A percentile compares a stretch with the other conserved stretches of the same genome.
Evolutionary conservation across 2,329 filamentous ascomycete genomes (phyloP).

Genomic region (Colletotrichum noveboracense): DNA sequence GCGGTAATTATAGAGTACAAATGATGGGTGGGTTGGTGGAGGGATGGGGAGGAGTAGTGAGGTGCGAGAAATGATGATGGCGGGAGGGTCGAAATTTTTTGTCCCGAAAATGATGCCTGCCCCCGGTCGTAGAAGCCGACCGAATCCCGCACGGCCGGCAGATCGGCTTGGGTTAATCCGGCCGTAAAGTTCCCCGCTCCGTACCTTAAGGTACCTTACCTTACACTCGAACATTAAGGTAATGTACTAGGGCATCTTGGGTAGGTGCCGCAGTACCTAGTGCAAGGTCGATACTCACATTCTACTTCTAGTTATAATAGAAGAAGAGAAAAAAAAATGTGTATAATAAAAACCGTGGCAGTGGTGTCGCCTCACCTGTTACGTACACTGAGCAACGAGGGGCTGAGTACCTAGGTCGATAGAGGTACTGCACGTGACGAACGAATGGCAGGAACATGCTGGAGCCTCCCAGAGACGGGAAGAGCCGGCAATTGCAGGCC

Average conservation of each 20-base stretch:
- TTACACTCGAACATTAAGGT: background rate
- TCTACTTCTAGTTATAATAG: background rate
- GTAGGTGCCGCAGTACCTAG: too few relatives aligned
- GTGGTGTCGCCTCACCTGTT: too few relatives aligned
- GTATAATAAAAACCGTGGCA: background rate
- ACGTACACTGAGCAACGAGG: background rate
- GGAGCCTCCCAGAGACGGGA: background rate
- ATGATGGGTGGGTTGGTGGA: conserved; percentile 7
- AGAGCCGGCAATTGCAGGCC: background rate
- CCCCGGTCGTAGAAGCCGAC: conserved; percentile 45
- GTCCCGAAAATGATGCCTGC: conserved; percentile 35
- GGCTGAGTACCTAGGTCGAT: background rate
- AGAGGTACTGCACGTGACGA: background rate
- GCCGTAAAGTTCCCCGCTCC: background rate
- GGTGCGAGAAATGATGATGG: conserved; percentile 24
- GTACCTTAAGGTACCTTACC: background rate
- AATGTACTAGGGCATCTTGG: too few relatives aligned
- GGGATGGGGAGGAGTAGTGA: background rate
- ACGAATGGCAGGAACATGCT: background rate
- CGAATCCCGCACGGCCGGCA: conserved; percentile 40
- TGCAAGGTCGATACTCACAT: background rate
- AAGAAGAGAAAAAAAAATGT: background rate
- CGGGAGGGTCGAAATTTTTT: conserved; percentile 41
- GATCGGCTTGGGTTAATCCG: conserved; percentile 16
- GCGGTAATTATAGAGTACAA: conserved; percentile 23